A percentile compares a stretch with the other conserved stretches of the same genome.
Conservation (phyloP, 2,329 filamentous ascomycete genomes). For the Arthrobotrys conoides region DNA sequence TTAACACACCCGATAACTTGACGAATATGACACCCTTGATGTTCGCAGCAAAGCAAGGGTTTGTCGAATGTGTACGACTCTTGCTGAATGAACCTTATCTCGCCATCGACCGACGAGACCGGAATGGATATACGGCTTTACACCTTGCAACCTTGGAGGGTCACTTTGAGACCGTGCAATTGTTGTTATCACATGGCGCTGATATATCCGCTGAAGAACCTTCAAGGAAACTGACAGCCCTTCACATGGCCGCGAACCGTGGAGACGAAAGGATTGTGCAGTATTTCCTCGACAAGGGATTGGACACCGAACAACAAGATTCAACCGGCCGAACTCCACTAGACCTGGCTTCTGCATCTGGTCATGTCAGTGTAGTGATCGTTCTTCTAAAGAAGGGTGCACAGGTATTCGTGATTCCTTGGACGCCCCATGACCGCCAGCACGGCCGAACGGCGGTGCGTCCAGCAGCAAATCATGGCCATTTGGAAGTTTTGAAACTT, state of each 20-base stretch:
- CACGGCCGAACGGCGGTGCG: slow-evolving; percentile 31
- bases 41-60: slow-evolving; percentile 25
- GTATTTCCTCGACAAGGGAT: slow-evolving; percentile 25
- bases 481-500: slow-evolving; percentile 24
- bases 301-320: slow-evolving; percentile 37
- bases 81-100: slow-evolving; percentile 19
- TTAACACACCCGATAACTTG: slow-evolving; percentile 2
- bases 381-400: slow-evolving; percentile 27
- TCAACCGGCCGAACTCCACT: slow-evolving; percentile 18
- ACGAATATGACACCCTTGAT: slow-evolving; percentile 36
- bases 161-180: slow-evolving; percentile 19
- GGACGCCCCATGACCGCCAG: slow-evolving; percentile 7
- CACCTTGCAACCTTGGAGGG: slow-evolving; percentile 18
- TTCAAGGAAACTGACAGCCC: background rate
- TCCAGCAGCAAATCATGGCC: slow-evolving; percentile 18
- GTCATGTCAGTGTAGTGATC: background rate
- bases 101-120: slow-evolving; percentile 21
- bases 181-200: slow-evolving; percentile 32
- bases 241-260: slow-evolving; percentile 38
- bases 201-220: slow-evolving; percentile 14
- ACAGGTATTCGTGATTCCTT: slow-evolving; percentile 11
- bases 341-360: slow-evolving; percentile 31
- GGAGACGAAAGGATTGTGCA: slow-evolving; percentile 27
- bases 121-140: slow-evolving; percentile 25
- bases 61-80: slow-evolving; percentile 26